Conservation (phyloP, 257 asterid genomes). For the Fraxinus anomala region DNA sequence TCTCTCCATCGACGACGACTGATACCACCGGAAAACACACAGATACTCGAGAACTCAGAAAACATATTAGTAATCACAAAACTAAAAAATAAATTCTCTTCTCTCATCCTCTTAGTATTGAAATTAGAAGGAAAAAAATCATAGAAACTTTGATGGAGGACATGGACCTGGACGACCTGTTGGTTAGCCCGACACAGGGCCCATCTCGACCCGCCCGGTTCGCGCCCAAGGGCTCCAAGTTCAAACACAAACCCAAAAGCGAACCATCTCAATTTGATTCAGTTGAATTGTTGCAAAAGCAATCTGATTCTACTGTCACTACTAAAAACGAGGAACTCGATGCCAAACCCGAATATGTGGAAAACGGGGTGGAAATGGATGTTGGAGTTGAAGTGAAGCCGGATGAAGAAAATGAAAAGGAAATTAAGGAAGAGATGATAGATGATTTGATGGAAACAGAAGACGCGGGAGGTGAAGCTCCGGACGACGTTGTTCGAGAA, state of each 20-base stretch:
- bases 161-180: conserved; percentile 57
- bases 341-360: conserved; percentile 27
- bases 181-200: conserved; percentile 35
- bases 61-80: too few relatives aligned
- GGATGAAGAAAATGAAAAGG: conserved; percentile 14
- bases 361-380: conserved; percentile 40
- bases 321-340: conserved; percentile 46
- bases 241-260: conserved; percentile 36
- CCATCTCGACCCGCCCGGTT: conserved; percentile 50
- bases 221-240: conserved; percentile 68
- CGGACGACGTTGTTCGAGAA: conserved; percentile 67
- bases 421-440: conserved; percentile 27
- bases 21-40: neutral
- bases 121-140: neutral
- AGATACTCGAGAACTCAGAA: neutral
- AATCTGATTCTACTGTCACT: conserved; percentile 11
- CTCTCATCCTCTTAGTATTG: neutral
- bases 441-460: conserved; percentile 44
- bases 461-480: conserved; percentile 30
- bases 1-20: neutral
- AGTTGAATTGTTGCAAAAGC: neutral
- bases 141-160: conserved; percentile 40
- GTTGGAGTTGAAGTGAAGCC: conserved; percentile 45
- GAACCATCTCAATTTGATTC: conserved; percentile 32
- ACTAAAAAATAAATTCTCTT: neutral